Percentiles rank a stretch among this genome's conserved stretches.
Evolutionary conservation across 345 rosid genomes (phyloP).

Genomic region (Moricandia arvensis): DNA sequence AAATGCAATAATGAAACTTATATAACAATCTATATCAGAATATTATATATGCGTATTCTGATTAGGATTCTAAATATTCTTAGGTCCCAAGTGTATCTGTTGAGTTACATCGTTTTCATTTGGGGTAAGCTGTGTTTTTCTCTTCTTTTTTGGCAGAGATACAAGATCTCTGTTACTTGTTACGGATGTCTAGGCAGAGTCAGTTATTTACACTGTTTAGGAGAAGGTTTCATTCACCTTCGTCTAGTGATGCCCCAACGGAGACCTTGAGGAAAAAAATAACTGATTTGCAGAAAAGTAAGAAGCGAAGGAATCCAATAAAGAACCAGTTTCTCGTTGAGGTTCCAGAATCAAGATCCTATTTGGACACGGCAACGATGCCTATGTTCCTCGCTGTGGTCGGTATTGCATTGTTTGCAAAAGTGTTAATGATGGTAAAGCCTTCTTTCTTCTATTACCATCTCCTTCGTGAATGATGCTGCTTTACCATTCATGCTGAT

Average conservation of each 20-base stretch:
- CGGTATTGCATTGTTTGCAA: constrained; percentile 67
- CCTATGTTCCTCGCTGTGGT: constrained; percentile 70
- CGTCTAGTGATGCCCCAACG: constrained; percentile 47
- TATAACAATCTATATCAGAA: neutral
- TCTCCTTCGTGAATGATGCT: no score
- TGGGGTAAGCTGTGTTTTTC: neutral
- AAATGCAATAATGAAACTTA: constrained; percentile 9
- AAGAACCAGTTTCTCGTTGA: constrained; percentile 68
- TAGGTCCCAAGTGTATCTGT: neutral
- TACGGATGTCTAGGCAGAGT: constrained; percentile 45
- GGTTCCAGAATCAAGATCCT: constrained; percentile 66
- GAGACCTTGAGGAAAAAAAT: constrained; percentile 61
- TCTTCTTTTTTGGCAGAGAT: neutral
- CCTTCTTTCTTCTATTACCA: no score
- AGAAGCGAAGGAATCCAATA: constrained; percentile 46
- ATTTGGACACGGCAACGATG: constrained; percentile 72
- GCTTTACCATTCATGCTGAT: no score
- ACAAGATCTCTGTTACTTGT: constrained; percentile 22
- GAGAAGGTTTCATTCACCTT: constrained; percentile 45
- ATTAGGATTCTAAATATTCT: neutral
- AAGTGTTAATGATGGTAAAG: constrained; percentile 81
- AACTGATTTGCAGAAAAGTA: constrained; percentile 49
- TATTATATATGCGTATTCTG: neutral
- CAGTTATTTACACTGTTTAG: constrained; percentile 30
- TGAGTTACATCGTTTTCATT: neutral